phyloP scores from a whole-genome alignment of 2,329 filamentous ascomycete species.

The Talaromyces verruculosus region DNA sequence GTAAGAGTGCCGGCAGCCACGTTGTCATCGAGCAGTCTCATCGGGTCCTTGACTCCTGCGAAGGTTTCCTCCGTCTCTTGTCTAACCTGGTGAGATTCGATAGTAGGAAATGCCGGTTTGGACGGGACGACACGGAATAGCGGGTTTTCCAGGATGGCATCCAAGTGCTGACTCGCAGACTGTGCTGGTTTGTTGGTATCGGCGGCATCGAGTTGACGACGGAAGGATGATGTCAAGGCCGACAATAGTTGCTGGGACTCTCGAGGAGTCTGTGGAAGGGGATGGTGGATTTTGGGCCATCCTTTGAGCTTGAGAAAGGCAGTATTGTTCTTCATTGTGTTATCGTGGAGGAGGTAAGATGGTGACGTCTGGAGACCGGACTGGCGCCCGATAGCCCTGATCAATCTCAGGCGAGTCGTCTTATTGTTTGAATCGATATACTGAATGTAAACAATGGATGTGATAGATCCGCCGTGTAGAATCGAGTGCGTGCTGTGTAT shows the following conservation, averaged over 20 bases:
- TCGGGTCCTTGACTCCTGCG: slow-evolving; percentile 33
- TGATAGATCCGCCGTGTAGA: background rate
- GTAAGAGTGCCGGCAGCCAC: slow-evolving; percentile 41
- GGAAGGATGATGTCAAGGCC: slow-evolving; percentile 63
- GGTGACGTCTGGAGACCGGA: background rate
- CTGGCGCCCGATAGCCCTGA: background rate
- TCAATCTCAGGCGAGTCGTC: background rate
- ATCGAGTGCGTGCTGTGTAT: background rate
- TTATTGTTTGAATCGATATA: background rate
- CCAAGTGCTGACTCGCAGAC: slow-evolving; percentile 41
- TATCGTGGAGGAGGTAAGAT: background rate
- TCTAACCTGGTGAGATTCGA: slow-evolving; percentile 5
- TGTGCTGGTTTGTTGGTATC: slow-evolving; percentile 33
- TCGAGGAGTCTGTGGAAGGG: slow-evolving; percentile 53
- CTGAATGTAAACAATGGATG: background rate
- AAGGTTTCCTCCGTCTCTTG: background rate
- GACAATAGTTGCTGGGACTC: slow-evolving; percentile 61
- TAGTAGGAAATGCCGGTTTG: slow-evolving; percentile 23
- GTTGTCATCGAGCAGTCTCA: slow-evolving; percentile 39
- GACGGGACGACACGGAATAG: slow-evolving; percentile 42
- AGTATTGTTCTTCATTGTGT: slow-evolving; percentile 53
- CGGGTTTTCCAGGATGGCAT: slow-evolving; percentile 42
- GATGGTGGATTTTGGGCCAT: slow-evolving; percentile 56
- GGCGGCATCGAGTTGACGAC: slow-evolving; percentile 57
- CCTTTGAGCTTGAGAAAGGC: slow-evolving; percentile 49